Conservation (phyloP, 2,329 filamentous ascomycete species). For the Nectriaceae sp. region DNA sequence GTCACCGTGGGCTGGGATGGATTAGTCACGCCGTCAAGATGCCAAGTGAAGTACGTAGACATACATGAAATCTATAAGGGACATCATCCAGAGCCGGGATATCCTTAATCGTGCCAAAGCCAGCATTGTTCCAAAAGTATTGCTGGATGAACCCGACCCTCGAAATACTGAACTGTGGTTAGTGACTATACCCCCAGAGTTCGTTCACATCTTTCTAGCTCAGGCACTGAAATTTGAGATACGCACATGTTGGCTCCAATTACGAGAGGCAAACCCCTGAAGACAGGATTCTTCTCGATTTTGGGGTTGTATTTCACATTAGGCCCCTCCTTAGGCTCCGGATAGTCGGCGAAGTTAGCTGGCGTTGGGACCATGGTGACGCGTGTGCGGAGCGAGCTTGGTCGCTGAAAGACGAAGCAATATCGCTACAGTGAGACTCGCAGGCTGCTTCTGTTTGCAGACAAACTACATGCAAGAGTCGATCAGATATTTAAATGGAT, state of each 20-base stretch:
- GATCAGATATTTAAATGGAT: too few relatives aligned
- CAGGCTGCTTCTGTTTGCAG: too few relatives aligned
- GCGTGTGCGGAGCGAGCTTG: too few relatives aligned
- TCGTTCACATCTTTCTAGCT: too few relatives aligned
- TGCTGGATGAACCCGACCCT: slow-evolving; percentile 62
- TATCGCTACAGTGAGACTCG: too few relatives aligned
- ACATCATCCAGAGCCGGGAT: slow-evolving; percentile 49
- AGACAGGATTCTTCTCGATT: slow-evolving; percentile 64
- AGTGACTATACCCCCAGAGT: slow-evolving; percentile 12
- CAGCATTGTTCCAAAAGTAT: slow-evolving; percentile 70
- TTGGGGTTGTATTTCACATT: slow-evolving; percentile 37
- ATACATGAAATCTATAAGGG: slow-evolving; percentile 50
- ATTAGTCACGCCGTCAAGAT: background rate
- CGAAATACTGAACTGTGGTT: slow-evolving; percentile 49
- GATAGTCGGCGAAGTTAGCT: slow-evolving; percentile 46
- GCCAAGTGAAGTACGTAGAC: slow-evolving; percentile 12
- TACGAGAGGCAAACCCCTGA: slow-evolving; percentile 66
- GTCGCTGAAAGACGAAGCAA: too few relatives aligned
- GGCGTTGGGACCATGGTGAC: slow-evolving; percentile 30
- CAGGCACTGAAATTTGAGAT: too few relatives aligned
- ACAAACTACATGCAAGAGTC: too few relatives aligned
- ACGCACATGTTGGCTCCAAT: slow-evolving; percentile 63
- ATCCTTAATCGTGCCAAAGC: slow-evolving; percentile 50
- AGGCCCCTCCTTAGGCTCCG: slow-evolving; percentile 37
- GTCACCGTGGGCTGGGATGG: slow-evolving; percentile 55